Conservation (phyloP, 129 eudicot species). For the Chrysanthemum makinoi region DNA sequence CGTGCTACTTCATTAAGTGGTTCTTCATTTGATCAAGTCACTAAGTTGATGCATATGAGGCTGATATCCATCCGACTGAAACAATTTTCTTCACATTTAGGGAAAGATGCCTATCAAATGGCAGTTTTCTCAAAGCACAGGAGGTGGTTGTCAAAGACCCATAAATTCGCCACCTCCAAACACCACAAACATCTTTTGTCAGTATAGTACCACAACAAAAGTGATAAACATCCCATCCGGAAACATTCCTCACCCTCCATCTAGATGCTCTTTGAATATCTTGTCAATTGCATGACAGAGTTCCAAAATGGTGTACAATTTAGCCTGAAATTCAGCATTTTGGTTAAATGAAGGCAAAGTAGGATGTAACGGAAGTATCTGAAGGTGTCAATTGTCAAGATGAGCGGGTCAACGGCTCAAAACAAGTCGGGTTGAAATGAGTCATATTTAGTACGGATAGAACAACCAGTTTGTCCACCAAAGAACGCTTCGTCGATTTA, state of each 20-base stretch:
- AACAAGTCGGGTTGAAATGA: not conserved
- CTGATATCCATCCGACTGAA: slow-evolving; percentile 88
- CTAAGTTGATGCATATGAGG: slow-evolving; percentile 40
- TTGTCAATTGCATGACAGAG: slow-evolving; percentile 88
- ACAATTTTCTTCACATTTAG: slow-evolving; percentile 74
- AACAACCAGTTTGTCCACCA: not conserved
- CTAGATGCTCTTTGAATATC: slow-evolving; percentile 88
- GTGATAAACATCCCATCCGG: not conserved
- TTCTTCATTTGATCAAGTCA: too few relatives aligned
- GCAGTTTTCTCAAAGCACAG: slow-evolving; percentile 79
- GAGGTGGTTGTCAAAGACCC: slow-evolving; percentile 92
- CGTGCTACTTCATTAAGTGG: too few relatives aligned
- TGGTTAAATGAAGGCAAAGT: slow-evolving; percentile 4
- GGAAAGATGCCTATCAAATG: slow-evolving; percentile 80
- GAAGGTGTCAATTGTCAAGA: not conserved
- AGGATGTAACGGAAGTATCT: not conserved
- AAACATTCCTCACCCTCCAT: slow-evolving; percentile 67
- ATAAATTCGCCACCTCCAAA: slow-evolving; percentile 76
- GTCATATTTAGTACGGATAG: not conserved
- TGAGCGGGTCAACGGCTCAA: not conserved
- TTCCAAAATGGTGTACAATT: slow-evolving; percentile 81
- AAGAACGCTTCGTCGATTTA: not conserved
- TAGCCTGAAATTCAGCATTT: slow-evolving; percentile 58
- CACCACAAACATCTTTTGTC: slow-evolving; percentile 5
- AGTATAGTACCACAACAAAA: not conserved